Conservation (phyloP, 1,139 yeast genomes). For the Fermentozyma sake region DNA sequence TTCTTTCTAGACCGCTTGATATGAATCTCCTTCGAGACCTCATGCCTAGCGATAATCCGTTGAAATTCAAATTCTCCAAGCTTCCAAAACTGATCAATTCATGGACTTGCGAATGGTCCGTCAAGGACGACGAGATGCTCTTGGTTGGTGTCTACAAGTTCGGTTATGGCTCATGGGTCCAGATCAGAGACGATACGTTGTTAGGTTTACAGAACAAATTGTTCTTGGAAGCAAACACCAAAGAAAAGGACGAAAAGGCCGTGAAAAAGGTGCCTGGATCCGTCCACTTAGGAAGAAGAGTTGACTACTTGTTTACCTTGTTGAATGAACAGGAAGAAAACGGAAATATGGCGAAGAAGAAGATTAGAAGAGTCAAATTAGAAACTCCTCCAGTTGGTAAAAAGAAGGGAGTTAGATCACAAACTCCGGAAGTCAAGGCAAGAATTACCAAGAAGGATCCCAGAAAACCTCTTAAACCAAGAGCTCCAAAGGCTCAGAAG, state of each 20-base stretch:
- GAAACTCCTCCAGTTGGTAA: constrained; percentile 2
- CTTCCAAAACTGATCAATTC: constrained; percentile 79
- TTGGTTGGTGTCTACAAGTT: constrained; percentile 84
- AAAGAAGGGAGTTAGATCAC: constrained; percentile 11
- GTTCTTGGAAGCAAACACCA: constrained; percentile 46
- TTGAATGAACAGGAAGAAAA: constrained; percentile 51
- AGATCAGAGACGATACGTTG: constrained; percentile 92
- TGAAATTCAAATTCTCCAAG: constrained; percentile 52
- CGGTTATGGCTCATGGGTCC: constrained; percentile 95
- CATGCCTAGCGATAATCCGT: constrained; percentile 57
- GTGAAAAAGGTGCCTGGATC: constrained; percentile 81
- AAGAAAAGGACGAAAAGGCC: constrained; percentile 14
- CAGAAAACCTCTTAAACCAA: neutral
- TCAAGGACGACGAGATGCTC: constrained; percentile 79
- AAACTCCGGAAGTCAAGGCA: constrained; percentile 14
- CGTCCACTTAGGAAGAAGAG: constrained; percentile 90
- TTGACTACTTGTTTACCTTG: constrained; percentile 76
- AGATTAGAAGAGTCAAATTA: constrained; percentile 9
- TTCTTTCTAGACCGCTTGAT: constrained; percentile 78
- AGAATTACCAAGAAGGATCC: constrained; percentile 4
- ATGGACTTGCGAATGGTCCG: constrained; percentile 88
- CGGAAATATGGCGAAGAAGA: constrained; percentile 9
- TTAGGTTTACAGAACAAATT: constrained; percentile 82
- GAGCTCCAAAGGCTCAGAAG: constrained; percentile 1
- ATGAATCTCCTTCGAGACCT: constrained; percentile 58